phyloP scores from a whole-genome alignment of 768 basidiomycete genomes.

The Kwoniella heveanensis region DNA sequence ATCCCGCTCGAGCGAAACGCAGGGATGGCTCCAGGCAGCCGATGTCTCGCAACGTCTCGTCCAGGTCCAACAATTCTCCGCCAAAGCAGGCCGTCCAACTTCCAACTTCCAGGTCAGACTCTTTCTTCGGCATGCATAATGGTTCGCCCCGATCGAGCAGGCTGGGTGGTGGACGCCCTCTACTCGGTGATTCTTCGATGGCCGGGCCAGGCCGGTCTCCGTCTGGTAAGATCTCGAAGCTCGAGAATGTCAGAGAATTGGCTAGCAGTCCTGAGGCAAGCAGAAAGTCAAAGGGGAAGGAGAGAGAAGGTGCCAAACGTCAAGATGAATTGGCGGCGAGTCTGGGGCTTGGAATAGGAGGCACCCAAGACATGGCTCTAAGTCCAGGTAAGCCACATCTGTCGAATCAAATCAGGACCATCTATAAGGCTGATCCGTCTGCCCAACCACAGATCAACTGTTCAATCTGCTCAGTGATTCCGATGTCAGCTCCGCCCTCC shows the following conservation, averaged over 20 bases:
- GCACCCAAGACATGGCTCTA: conserved; percentile 28
- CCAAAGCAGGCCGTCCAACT: conserved; percentile 2
- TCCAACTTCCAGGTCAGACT: conserved; percentile 26
- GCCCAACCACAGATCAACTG: conserved; percentile 53
- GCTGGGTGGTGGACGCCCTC: conserved; percentile 1
- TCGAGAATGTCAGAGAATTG: conserved; percentile 11
- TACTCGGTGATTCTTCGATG: conserved; percentile 5
- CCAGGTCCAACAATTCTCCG: conserved; percentile 6
- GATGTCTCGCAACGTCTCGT: conserved; percentile 4
- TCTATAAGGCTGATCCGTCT: too few relatives aligned
- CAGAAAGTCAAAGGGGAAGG: conserved; percentile 31
- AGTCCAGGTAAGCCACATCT: conserved; percentile 28
- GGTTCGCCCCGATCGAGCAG: conserved; percentile 6
- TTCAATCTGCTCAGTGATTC: conserved; percentile 38
- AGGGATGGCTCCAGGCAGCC: conserved; percentile 2
- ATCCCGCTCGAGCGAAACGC: conserved; percentile 2
- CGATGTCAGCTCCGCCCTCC: conserved; percentile 38
- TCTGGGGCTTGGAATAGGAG: conserved; percentile 27
- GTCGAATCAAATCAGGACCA: too few relatives aligned
- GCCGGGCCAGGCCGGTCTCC: conserved; percentile 14
- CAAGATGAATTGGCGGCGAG: conserved; percentile 32
- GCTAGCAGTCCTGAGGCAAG: conserved; percentile 17
- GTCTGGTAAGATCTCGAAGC: conserved; percentile 13
- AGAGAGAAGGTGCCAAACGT: conserved; percentile 11
- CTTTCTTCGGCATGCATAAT: conserved; percentile 14